Conservation (phyloP, 2,329 filamentous ascomycete species). For the Pestalotiopsis sp. region DNA sequence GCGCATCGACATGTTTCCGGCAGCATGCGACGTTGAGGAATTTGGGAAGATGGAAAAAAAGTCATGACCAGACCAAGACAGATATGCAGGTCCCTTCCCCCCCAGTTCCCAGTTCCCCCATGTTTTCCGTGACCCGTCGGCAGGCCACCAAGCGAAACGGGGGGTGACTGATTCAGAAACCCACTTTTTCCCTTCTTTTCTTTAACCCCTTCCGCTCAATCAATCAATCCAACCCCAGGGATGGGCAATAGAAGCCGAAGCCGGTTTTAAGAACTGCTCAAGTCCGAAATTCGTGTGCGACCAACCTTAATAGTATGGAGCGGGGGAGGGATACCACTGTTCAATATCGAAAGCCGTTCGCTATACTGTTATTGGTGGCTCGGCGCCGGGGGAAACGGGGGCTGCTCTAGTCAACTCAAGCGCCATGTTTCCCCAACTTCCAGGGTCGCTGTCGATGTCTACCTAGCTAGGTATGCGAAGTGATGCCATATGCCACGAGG, state of each 20-base stretch:
- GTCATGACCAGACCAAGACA: background rate
- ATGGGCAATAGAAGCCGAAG: background rate
- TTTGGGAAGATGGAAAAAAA: background rate
- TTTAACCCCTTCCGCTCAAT: background rate
- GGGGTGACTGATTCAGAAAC: background rate
- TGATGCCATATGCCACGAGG: background rate
- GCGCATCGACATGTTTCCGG: background rate
- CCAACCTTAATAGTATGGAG: background rate
- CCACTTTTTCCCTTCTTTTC: background rate
- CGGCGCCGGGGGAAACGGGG: background rate
- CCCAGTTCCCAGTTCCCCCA: background rate
- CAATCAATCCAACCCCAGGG: background rate
- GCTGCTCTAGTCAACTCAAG: no score
- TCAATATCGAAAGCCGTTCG: background rate
- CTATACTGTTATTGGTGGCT: background rate
- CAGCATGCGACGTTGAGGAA: background rate
- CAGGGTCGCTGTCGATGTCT: no score
- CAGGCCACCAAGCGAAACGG: background rate
- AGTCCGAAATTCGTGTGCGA: background rate
- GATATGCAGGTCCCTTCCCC: background rate
- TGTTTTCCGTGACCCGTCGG: background rate
- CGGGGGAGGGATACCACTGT: no score
- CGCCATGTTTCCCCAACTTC: no score
- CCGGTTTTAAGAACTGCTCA: background rate
- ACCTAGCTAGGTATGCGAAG: no score